Percentiles rank a stretch among this genome's conserved stretches.
phyloP scores from a whole-genome alignment of 2,329 filamentous ascomycete species.

The Arthrocladium fulminans region DNA sequence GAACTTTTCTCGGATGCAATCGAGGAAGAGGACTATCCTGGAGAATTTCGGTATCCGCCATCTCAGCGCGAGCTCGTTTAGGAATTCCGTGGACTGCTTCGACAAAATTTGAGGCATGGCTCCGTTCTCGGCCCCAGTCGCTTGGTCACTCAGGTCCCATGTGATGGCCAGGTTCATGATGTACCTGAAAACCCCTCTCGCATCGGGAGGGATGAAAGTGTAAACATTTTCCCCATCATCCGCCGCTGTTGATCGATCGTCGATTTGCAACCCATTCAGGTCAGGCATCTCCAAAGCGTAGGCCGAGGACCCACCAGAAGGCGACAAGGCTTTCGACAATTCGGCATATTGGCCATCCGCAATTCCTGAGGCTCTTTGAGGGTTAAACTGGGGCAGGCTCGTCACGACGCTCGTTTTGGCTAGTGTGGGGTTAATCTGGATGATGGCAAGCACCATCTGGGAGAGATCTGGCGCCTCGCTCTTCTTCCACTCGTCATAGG shows the following conservation, averaged over 20 bases:
- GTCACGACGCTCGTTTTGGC: constrained; percentile 62
- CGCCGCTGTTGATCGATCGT: constrained; percentile 33
- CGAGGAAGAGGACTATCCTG: constrained; percentile 69
- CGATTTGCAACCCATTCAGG: constrained; percentile 51
- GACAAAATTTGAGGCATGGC: constrained; percentile 52
- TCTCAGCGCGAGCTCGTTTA: constrained; percentile 74
- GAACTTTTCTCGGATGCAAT: constrained; percentile 78
- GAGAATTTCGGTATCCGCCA: constrained; percentile 86
- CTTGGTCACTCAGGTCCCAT: constrained; percentile 50
- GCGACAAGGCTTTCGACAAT: constrained; percentile 39
- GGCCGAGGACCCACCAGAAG: constrained; percentile 37
- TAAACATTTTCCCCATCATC: constrained; percentile 50
- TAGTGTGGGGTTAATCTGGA: constrained; percentile 76
- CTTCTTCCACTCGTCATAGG: constrained; percentile 84
- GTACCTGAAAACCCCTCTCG: constrained; percentile 72
- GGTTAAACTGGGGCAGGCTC: constrained; percentile 49
- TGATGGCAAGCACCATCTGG: constrained; percentile 84
- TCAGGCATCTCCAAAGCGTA: constrained; percentile 60
- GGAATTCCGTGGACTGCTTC: constrained; percentile 67
- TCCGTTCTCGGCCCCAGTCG: constrained; percentile 35
- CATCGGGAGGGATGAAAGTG: constrained; percentile 80
- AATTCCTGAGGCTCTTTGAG: constrained; percentile 30
- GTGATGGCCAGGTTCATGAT: constrained; percentile 68
- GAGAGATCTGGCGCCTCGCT: constrained; percentile 79
- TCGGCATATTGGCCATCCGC: constrained; percentile 38